phyloP scores from a whole-genome alignment of 2,329 filamentous ascomycete species.

The Aureobasidium musti region DNA sequence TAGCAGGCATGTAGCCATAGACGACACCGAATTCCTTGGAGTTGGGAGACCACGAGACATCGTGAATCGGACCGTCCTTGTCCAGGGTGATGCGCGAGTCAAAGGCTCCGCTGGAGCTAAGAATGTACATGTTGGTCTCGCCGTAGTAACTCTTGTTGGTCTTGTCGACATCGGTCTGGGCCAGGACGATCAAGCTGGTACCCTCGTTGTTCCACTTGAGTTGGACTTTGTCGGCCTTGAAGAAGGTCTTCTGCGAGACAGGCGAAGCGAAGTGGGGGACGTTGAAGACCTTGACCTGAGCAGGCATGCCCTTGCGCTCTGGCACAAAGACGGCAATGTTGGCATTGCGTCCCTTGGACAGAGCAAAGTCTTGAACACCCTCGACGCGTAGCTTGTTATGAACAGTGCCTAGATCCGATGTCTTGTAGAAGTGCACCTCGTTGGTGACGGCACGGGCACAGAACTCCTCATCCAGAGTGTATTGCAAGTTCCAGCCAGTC shows the following conservation, averaged over 20 bases:
- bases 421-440: constrained; percentile 96
- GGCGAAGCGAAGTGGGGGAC: constrained; percentile 81
- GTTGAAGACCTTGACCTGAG: constrained; percentile 90
- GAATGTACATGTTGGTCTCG: constrained; percentile 93
- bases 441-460: constrained; percentile 94
- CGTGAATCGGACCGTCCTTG: constrained; percentile 97
- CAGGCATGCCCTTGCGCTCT: constrained; percentile 94
- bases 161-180: constrained; percentile 97
- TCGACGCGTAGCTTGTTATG: constrained; percentile 97
- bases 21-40: constrained; percentile 97
- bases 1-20: constrained; percentile 98
- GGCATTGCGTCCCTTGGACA: constrained; percentile 86
- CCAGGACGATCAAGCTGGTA: constrained; percentile 88
- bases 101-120: constrained; percentile 87
- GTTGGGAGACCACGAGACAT: constrained; percentile 97
- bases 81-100: constrained; percentile 90
- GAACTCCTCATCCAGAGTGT: constrained; percentile 88
- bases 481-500: constrained; percentile 96
- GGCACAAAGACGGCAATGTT: constrained; percentile 94
- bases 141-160: constrained; percentile 99
- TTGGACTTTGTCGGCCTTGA: constrained; percentile 98
- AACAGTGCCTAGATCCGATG: constrained; percentile 77
- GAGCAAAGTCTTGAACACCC: constrained; percentile 83
- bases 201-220: constrained; percentile 96
- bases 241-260: constrained; percentile 97